These are phyloP conservation scores for Leptographium flavum DNA, from an alignment of 2,329 filamentous ascomycete genomes.

Conservation along the genomic window DNA sequence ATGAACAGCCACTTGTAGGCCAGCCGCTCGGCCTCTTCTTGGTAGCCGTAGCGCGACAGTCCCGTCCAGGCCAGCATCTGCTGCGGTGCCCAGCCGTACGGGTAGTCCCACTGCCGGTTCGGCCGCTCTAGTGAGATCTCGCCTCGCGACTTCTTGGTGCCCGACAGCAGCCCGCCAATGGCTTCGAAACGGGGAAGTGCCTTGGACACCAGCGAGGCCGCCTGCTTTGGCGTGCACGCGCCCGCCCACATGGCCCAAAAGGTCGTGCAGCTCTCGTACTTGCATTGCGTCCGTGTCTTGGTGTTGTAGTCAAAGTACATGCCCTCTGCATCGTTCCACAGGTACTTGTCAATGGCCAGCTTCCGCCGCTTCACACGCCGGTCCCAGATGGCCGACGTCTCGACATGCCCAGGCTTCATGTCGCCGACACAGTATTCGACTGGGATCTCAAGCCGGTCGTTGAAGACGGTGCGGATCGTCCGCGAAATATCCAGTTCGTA, in stretches of 20 bases:
- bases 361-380: conserved; percentile 75
- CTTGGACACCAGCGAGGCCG: conserved; percentile 64
- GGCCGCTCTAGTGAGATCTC: conserved; percentile 65
- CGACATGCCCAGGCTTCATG: conserved; percentile 52
- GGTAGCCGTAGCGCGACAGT: conserved; percentile 79
- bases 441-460: conserved; percentile 69
- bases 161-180: conserved; percentile 75
- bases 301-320: conserved; percentile 99
- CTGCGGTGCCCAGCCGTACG: conserved; percentile 96
- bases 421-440: conserved; percentile 63
- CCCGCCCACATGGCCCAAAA: conserved; percentile 98
- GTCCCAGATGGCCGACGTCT: conserved; percentile 82
- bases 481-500: conserved; percentile 90
- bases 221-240: conserved; percentile 71
- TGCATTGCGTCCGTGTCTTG: conserved; percentile 61
- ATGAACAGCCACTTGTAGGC: conserved; percentile 97
- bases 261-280: conserved; percentile 83
- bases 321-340: conserved; percentile 82
- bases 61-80: conserved; percentile 97
- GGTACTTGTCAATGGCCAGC: conserved; percentile 75
- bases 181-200: conserved; percentile 81
- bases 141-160: conserved; percentile 80
- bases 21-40: conserved; percentile 74
- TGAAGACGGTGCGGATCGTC: conserved; percentile 71
- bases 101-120: conserved; percentile 96